Conservation (phyloP, 768 basidiomycete species). For the Termitomyces sp. region DNA sequence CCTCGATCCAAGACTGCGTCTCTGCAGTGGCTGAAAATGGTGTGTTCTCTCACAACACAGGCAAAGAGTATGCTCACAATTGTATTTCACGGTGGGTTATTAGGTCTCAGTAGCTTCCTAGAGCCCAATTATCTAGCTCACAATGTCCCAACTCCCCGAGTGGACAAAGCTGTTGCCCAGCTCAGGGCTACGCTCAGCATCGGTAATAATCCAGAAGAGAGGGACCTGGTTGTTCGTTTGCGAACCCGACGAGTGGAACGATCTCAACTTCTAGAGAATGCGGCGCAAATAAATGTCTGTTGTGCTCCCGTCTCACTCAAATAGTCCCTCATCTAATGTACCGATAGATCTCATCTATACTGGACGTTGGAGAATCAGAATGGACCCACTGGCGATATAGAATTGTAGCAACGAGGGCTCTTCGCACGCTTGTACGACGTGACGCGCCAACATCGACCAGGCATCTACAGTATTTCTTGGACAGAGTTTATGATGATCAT, state of each 20-base stretch:
- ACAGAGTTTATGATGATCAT: constrained; percentile 59
- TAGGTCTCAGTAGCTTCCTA: constrained; percentile 58
- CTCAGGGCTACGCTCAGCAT: constrained; percentile 35
- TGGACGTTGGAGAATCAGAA: constrained; percentile 55
- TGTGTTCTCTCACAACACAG: constrained; percentile 23
- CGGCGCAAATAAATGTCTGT: constrained; percentile 42
- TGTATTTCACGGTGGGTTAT: not conserved
- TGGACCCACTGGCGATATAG: constrained; percentile 79
- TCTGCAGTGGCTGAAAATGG: constrained; percentile 61
- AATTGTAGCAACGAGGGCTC: constrained; percentile 63
- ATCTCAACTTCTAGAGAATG: constrained; percentile 34
- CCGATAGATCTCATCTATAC: constrained; percentile 35
- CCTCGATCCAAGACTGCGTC: constrained; percentile 74
- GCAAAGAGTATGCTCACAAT: not conserved
- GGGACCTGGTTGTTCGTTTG: constrained; percentile 35
- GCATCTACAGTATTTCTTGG: constrained; percentile 55
- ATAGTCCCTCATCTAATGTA: not conserved
- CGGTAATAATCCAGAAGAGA: constrained; percentile 25
- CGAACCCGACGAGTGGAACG: constrained; percentile 44
- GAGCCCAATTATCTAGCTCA: constrained; percentile 61
- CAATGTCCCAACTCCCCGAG: constrained; percentile 39
- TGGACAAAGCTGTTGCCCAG: constrained; percentile 32
- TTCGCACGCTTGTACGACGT: constrained; percentile 65
- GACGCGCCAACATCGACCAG: constrained; percentile 49
- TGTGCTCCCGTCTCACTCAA: not conserved